Evolutionary conservation across 1,284 basidiomycete species (phyloP).

Genomic region (Cutaneotrichosporon curvatum): DNA sequence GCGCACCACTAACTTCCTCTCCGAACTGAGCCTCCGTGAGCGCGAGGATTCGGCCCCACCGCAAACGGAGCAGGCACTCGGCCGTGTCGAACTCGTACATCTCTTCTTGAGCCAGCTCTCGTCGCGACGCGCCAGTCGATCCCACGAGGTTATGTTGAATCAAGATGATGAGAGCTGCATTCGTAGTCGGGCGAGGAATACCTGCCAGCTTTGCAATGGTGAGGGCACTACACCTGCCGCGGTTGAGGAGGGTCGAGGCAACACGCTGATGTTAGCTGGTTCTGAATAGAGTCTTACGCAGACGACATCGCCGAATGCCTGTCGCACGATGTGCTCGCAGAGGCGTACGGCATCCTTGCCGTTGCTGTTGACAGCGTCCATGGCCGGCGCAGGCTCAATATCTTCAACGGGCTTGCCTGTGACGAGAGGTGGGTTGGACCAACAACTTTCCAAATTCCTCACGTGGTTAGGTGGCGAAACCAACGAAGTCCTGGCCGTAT

Average conservation of each 20-base stretch:
- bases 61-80: constrained; percentile 67
- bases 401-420: too few species aligned
- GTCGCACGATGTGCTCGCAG: constrained; percentile 43
- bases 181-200: constrained; percentile 55
- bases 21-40: constrained; percentile 65
- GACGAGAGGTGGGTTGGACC: neutral
- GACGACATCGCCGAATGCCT: constrained; percentile 43
- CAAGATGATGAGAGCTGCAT: constrained; percentile 67
- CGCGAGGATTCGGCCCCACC: constrained; percentile 73
- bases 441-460: constrained; percentile 4
- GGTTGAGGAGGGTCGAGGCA: constrained; percentile 69
- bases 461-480: constrained; percentile 3
- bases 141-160: constrained; percentile 89
- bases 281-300: constrained; percentile 25
- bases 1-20: constrained; percentile 52
- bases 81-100: constrained; percentile 60
- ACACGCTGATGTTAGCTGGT: constrained; percentile 55
- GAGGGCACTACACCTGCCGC: constrained; percentile 69
- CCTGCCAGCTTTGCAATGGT: constrained; percentile 57
- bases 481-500: neutral
- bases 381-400: neutral
- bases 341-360: constrained; percentile 47
- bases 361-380: constrained; percentile 21
- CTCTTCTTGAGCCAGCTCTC: constrained; percentile 58
- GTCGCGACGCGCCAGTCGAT: constrained; percentile 56